phyloP scores from a whole-genome alignment of 2,329 filamentous ascomycete species.

The Apiospora hydei region DNA sequence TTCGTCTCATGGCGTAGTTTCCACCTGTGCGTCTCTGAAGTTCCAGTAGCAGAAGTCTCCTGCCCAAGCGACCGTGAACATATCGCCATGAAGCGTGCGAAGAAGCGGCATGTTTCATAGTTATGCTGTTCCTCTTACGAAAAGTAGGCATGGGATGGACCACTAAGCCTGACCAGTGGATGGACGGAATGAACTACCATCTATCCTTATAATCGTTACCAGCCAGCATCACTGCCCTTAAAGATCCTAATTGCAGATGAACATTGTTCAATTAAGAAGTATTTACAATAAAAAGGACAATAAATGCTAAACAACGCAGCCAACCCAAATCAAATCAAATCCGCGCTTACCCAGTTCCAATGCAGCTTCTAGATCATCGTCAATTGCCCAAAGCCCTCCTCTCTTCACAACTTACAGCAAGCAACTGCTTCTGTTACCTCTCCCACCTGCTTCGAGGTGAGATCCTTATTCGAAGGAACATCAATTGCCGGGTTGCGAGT shows the following conservation, averaged over 20 bases:
- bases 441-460: conserved; percentile 31
- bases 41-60: too few relatives aligned
- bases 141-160: too few relatives aligned
- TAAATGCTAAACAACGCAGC: neutral
- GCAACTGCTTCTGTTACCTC: neutral
- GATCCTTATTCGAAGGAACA: conserved; percentile 47
- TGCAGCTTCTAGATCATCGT: too few relatives aligned
- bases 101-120: too few relatives aligned
- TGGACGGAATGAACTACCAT: neutral
- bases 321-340: neutral
- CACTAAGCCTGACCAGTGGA: neutral
- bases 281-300: neutral
- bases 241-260: neutral
- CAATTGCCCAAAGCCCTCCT: neutral
- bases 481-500: conserved; percentile 55
- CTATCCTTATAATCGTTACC: neutral
- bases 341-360: neutral
- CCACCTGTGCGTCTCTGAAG: too few relatives aligned
- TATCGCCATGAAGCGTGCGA: too few relatives aligned
- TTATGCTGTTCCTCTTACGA: too few relatives aligned
- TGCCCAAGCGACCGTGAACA: too few relatives aligned
- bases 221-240: neutral
- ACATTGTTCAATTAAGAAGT: neutral
- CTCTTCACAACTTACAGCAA: conserved; percentile 7
- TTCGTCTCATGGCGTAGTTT: neutral